phyloP scores from a whole-genome alignment of 305 asterid species.

The Stenogyne calaminthoides region DNA sequence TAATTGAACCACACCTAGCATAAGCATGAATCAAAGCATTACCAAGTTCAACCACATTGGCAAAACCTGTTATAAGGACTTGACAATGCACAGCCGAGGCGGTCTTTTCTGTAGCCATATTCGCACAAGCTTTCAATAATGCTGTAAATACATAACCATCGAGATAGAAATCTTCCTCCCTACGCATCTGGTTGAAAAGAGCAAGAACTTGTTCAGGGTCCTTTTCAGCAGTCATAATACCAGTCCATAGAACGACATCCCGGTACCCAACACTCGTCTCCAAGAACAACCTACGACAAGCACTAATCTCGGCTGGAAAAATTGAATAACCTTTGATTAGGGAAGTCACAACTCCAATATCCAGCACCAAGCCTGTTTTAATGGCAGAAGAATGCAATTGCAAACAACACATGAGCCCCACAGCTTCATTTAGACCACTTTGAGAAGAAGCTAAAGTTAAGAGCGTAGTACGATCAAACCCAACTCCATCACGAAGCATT shows the following conservation, averaged over 20 bases:
- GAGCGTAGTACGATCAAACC: slow-evolving; percentile 67
- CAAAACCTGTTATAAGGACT: slow-evolving; percentile 52
- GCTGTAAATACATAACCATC: slow-evolving; percentile 63
- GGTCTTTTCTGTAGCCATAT: slow-evolving; percentile 54
- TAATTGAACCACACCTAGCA: slow-evolving; percentile 69
- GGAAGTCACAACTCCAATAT: slow-evolving; percentile 69
- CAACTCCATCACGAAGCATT: slow-evolving; percentile 59
- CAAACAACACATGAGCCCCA: slow-evolving; percentile 44
- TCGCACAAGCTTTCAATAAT: slow-evolving; percentile 73
- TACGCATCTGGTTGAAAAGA: slow-evolving; percentile 56
- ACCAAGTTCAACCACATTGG: slow-evolving; percentile 44
- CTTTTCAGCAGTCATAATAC: slow-evolving; percentile 55
- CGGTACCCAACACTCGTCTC: slow-evolving; percentile 43
- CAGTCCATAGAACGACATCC: slow-evolving; percentile 77
- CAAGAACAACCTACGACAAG: slow-evolving; percentile 53
- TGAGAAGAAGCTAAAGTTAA: slow-evolving; percentile 59
- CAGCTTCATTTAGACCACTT: slow-evolving; percentile 31
- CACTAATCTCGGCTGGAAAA: slow-evolving; percentile 51
- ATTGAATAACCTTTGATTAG: slow-evolving; percentile 65
- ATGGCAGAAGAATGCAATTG: slow-evolving; percentile 63
- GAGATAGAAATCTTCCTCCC: slow-evolving; percentile 46
- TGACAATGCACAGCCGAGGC: slow-evolving; percentile 60
- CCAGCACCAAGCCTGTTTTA: slow-evolving; percentile 52
- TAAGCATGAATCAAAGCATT: slow-evolving; percentile 77
- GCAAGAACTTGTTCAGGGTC: slow-evolving; percentile 52